Conservation (phyloP, 75 land plant genomes). For the Larix kaempferi region DNA sequence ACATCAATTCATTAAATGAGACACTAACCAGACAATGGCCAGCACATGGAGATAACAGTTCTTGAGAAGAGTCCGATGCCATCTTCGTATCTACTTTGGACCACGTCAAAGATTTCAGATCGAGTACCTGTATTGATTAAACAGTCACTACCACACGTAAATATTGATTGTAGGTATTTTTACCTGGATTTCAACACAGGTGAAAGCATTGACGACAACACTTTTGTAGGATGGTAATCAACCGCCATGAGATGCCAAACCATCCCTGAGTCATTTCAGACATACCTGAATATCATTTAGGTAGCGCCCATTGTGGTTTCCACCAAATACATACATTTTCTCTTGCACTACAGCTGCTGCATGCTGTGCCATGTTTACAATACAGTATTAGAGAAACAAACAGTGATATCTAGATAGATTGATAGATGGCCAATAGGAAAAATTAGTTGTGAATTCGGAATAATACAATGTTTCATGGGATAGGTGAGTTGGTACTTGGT, state of each 20-base stretch:
- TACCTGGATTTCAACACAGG: background rate
- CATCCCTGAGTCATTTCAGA: background rate
- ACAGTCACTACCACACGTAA: background rate
- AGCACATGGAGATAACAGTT: slow-evolving; percentile 75
- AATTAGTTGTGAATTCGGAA: background rate
- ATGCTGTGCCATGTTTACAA: slow-evolving; percentile 51
- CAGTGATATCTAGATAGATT: background rate
- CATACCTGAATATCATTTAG: slow-evolving; percentile 94
- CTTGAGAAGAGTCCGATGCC: slow-evolving; percentile 30
- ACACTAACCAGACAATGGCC: slow-evolving; percentile 86
- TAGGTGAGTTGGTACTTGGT: background rate
- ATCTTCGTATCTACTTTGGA: slow-evolving; percentile 73
- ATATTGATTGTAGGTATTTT: background rate
- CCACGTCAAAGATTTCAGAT: slow-evolving; percentile 87
- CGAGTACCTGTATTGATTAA: slow-evolving; percentile 56
- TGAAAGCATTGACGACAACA: background rate
- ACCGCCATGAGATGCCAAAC: background rate
- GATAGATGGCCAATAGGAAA: background rate
- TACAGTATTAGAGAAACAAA: background rate
- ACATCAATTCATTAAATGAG: background rate
- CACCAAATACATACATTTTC: slow-evolving; percentile 91
- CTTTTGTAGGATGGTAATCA: background rate
- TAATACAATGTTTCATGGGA: background rate
- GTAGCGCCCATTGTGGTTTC: slow-evolving; percentile 98
- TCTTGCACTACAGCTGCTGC: slow-evolving; percentile 90